phyloP scores from a whole-genome alignment of 108 stramenopile species.

The Conticribra weissflogii region DNA sequence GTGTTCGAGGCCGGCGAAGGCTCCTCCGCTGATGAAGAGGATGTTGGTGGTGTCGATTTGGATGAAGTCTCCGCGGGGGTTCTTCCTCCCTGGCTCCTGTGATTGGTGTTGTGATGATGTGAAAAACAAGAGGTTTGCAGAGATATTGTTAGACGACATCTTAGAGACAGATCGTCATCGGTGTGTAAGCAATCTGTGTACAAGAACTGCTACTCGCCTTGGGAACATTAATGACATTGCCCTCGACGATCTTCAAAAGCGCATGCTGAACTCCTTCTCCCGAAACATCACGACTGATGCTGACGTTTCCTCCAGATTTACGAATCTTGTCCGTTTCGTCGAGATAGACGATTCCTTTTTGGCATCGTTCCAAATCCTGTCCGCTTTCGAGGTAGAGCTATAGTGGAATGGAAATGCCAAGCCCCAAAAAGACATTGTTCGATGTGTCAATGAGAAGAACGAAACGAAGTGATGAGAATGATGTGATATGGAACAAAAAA shows the following conservation, averaged over 20 bases:
- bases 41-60: slow-evolving; percentile 98
- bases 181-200: too few relatives aligned
- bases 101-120: background rate
- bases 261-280: slow-evolving; percentile 99
- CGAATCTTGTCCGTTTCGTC: slow-evolving; percentile 96
- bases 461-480: background rate
- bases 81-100: slow-evolving; percentile 92
- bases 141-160: too few relatives aligned
- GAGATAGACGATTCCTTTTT: slow-evolving; percentile 95
- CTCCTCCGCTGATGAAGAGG: slow-evolving; percentile 97
- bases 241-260: slow-evolving; percentile 97
- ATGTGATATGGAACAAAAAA: background rate
- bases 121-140: too few relatives aligned
- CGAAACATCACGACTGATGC: slow-evolving; percentile 95
- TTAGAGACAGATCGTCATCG: too few relatives aligned
- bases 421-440: too few relatives aligned
- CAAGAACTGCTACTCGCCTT: too few relatives aligned
- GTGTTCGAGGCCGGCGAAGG: slow-evolving; percentile 95
- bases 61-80: slow-evolving; percentile 93
- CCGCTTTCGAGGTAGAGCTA: slow-evolving; percentile 92
- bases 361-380: slow-evolving; percentile 91
- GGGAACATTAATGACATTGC: slow-evolving; percentile 98
- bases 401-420: slow-evolving; percentile 1
- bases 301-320: slow-evolving; percentile 90
- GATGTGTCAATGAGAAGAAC: background rate